Base-by-base conservation (phyloP, 805 yeast genomes). In the Candida ipomoeae region DNA sequence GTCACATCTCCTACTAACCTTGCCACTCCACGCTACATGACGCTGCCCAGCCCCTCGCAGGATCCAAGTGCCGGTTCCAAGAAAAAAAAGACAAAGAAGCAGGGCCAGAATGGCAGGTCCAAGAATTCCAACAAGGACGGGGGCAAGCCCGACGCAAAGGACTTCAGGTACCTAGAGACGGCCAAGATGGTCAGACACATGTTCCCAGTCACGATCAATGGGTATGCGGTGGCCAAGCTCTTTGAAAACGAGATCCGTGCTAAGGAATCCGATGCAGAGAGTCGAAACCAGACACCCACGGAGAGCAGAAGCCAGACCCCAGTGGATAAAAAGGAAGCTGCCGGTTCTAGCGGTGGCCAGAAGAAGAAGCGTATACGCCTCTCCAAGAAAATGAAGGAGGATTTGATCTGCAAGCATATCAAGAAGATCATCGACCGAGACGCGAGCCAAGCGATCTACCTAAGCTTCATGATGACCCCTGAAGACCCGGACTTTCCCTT, bases 401-500 rank as follows among this genome's bases (percentile, higher is more conserved):
- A 50, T 8, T 37, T 55, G 11, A 37, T 55, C 8, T 46, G 50
- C 5, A 51, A 48, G 32, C 61, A 57, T 34, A 46, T 56, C 36
- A 49, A 50, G 21, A 47, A 48, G 34, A 46, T 55, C 29, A 32
- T 54, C 13, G 44, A 43, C 14, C 40, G 54, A 26, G 60, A 57
- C 39, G 50, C 59, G 13, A 44, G 35, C 34, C 60, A 58, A 36
- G 52, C 59, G 18, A 21, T 75, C 5, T 78, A 78, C 51, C 47
- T 81, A 14, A 70, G 80, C 13, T 73, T 81, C 53, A 54, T 71
- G 32, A 51, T 82, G 42, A 59, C 57, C 18, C 91, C 91, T 0
- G 72, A 84, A 0, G 91, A 85, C 61, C 90, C 90, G 0, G 86
- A 85, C 41, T 86, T 87, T 60, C 85, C 90, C 0, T 85, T 74